phyloP scores from a whole-genome alignment of 441 rosid genomes.

The Populus hybrid region DNA sequence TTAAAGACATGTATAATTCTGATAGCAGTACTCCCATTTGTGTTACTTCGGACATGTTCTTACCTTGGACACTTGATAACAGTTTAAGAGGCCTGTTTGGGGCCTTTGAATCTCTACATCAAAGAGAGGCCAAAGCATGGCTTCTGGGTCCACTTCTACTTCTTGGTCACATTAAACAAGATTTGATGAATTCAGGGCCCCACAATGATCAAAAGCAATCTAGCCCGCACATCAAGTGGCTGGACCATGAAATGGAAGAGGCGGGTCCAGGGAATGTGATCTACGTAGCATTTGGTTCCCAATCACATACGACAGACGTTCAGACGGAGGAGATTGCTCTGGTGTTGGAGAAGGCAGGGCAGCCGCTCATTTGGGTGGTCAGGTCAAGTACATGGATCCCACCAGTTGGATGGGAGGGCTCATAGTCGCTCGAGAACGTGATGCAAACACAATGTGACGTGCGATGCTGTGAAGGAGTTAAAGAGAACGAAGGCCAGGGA shows the following conservation, averaged over 20 bases:
- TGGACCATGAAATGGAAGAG: conserved; percentile 9
- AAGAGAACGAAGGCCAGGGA: conserved; percentile 25
- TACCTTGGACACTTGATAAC: conserved; percentile 29
- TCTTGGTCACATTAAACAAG: background rate
- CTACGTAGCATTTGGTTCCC: conserved; percentile 32
- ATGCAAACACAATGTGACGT: conserved; percentile 5
- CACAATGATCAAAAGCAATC: background rate
- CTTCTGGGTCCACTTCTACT: conserved; percentile 29
- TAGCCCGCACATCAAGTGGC: conserved; percentile 21
- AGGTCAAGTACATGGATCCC: conserved; percentile 25
- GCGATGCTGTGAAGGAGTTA: conserved; percentile 13
- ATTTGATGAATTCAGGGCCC: background rate
- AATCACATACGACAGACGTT: conserved; percentile 14
- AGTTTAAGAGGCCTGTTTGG: conserved; percentile 29
- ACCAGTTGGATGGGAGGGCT: conserved; percentile 21
- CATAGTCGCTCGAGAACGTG: conserved; percentile 1
- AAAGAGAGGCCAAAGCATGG: conserved; percentile 22
- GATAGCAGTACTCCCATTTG: conserved; percentile 11
- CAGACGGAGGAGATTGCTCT: conserved; percentile 30
- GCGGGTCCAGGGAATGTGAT: conserved; percentile 5
- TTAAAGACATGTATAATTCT: conserved; percentile 13
- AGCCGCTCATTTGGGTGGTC: conserved; percentile 28
- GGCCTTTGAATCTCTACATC: conserved; percentile 4
- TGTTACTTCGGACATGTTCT: conserved; percentile 30
- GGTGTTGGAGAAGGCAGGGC: conserved; percentile 27